Conservation (phyloP, 306 rosid species). For the Styphnolobium japonicum region DNA sequence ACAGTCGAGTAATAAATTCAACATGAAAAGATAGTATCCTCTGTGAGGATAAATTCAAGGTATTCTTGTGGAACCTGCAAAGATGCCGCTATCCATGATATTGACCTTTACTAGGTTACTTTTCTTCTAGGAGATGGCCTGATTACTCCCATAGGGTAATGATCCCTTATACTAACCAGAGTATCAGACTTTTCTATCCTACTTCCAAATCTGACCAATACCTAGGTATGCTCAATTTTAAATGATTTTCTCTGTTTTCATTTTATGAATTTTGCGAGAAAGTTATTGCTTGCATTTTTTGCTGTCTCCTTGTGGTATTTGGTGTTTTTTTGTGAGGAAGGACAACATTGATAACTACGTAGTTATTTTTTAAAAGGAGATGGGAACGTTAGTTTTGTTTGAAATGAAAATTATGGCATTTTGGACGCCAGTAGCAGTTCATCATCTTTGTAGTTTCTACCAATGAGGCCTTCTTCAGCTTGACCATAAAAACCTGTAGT, state of each 20-base stretch:
- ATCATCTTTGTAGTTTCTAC: neutral
- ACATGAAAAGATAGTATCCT: neutral
- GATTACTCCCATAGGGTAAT: neutral
- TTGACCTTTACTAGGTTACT: neutral
- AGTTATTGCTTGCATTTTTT: neutral
- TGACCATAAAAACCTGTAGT: neutral
- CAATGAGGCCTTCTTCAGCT: neutral
- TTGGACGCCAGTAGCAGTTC: neutral
- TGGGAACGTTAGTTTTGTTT: neutral
- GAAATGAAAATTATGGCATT: neutral
- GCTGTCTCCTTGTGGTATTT: neutral
- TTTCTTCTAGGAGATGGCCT: neutral
- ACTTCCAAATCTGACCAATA: neutral
- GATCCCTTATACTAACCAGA: neutral
- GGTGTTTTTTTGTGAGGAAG: neutral
- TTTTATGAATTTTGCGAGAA: neutral
- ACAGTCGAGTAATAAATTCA: neutral
- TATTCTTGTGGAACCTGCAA: neutral
- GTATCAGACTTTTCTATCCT: too few species aligned
- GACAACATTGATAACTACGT: neutral
- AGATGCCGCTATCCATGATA: neutral
- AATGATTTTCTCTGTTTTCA: neutral
- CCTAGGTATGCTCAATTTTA: neutral
- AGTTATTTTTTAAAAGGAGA: neutral
- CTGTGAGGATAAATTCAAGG: neutral